Conservation (phyloP, 1,284 basidiomycete genomes). For the Ustilago trichophora region DNA sequence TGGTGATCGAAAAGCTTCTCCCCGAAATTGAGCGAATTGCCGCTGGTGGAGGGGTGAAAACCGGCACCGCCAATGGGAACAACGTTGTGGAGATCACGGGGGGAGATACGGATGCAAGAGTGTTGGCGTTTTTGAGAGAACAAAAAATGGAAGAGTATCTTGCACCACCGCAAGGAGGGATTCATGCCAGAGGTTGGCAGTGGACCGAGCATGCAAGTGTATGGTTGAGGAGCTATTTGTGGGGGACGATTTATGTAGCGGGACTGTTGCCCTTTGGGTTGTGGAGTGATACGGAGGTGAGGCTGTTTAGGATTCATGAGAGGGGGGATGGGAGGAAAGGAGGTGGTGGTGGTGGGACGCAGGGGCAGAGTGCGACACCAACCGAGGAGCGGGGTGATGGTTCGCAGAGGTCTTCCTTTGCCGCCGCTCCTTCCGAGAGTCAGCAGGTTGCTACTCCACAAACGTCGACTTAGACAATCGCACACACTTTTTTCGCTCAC, state of each 20-base stretch:
- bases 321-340: neutral
- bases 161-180: slow-evolving; percentile 7
- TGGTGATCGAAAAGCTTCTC: slow-evolving; percentile 43
- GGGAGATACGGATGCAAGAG: slow-evolving; percentile 49
- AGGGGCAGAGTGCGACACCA: neutral
- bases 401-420: slow-evolving; percentile 2
- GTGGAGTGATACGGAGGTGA: slow-evolving; percentile 49
- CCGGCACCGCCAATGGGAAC: slow-evolving; percentile 12
- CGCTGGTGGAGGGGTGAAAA: slow-evolving; percentile 11
- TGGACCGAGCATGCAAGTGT: slow-evolving; percentile 54
- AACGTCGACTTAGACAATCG: too few species aligned
- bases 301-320: slow-evolving; percentile 36
- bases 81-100: slow-evolving; percentile 25
- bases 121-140: slow-evolving; percentile 57
- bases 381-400: neutral
- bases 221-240: slow-evolving; percentile 61
- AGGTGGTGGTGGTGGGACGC: neutral
- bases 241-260: slow-evolving; percentile 57
- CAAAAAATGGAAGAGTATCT: slow-evolving; percentile 41
- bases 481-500: too few species aligned
- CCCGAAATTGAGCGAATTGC: slow-evolving; percentile 56
- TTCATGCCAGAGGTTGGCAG: slow-evolving; percentile 45
- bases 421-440: neutral
- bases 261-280: slow-evolving; percentile 47
- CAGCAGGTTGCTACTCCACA: too few species aligned